phyloP scores from a whole-genome alignment of 805 yeast species.

The Suhomyces sp. region DNA sequence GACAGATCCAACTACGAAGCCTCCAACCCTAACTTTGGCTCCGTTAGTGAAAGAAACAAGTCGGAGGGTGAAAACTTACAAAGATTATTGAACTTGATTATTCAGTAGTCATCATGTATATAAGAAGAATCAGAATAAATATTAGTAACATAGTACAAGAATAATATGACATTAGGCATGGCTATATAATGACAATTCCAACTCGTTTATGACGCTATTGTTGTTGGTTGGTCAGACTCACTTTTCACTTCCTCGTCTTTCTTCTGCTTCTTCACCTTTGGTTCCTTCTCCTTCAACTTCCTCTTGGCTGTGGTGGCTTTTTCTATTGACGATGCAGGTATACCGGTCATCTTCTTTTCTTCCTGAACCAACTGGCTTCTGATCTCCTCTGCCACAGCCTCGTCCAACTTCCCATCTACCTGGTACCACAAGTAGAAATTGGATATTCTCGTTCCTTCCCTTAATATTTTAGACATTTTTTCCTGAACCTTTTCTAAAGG shows the following conservation, averaged over 20 bases:
- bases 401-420: constrained; percentile 73
- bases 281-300: constrained; percentile 26
- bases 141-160: too few species aligned
- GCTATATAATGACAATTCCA: too few species aligned
- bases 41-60: constrained; percentile 34
- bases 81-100: constrained; percentile 25
- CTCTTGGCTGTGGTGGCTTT: constrained; percentile 24
- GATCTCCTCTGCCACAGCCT: constrained; percentile 58
- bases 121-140: not conserved
- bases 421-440: constrained; percentile 79
- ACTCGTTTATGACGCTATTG: too few species aligned
- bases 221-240: not conserved
- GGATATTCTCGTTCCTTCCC: constrained; percentile 57
- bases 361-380: constrained; percentile 55
- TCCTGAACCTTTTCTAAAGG: constrained; percentile 53
- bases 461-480: constrained; percentile 60
- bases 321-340: constrained; percentile 15
- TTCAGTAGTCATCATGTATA: constrained; percentile 8
- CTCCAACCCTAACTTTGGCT: constrained; percentile 29
- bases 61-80: constrained; percentile 25
- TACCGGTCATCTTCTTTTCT: constrained; percentile 47
- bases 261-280: constrained; percentile 15
- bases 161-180: too few species aligned
- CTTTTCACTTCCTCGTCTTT: constrained; percentile 4
- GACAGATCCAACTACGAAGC: constrained; percentile 27